Conservation (phyloP, 148 eudicot genomes). For the Vaccinium myrtillus region DNA sequence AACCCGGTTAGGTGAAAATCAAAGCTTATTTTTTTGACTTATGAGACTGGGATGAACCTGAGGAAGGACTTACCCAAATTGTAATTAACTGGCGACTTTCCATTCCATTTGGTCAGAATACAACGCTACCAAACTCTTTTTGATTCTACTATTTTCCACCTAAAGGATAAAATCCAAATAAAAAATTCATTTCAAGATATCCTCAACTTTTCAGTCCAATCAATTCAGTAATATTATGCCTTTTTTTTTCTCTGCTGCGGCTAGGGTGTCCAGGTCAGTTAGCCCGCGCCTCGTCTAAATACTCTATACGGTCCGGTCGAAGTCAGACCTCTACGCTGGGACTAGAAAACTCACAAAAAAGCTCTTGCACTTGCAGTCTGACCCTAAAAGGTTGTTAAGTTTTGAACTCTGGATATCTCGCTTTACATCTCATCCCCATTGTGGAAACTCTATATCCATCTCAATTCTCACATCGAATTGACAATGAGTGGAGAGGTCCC, state of each 20-base stretch:
- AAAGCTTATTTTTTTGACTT: not conserved
- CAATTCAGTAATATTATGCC: not conserved
- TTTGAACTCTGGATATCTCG: too few species aligned
- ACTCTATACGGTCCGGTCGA: too few species aligned
- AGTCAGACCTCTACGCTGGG: rapidly evolving
- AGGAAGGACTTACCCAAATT: not conserved
- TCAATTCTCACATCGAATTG: too few species aligned
- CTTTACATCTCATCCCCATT: too few species aligned
- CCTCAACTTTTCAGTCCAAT: not conserved
- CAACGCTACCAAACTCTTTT: not conserved
- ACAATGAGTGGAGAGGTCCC: too few species aligned
- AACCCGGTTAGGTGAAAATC: not conserved
- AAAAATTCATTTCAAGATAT: not conserved
- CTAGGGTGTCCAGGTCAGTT: too few species aligned
- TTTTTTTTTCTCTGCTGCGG: too few species aligned
- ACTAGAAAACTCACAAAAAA: too few species aligned
- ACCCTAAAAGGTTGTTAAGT: too few species aligned
- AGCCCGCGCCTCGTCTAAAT: too few species aligned
- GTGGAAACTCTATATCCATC: too few species aligned
- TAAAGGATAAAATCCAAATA: not conserved
- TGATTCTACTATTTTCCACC: not conserved
- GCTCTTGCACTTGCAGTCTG: too few species aligned
- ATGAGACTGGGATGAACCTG: not conserved
- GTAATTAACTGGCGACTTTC: not conserved
- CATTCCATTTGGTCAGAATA: not conserved